Conservation (phyloP, 1,284 basidiomycete genomes). For the Sporisorium iseilematis-ciliati region DNA sequence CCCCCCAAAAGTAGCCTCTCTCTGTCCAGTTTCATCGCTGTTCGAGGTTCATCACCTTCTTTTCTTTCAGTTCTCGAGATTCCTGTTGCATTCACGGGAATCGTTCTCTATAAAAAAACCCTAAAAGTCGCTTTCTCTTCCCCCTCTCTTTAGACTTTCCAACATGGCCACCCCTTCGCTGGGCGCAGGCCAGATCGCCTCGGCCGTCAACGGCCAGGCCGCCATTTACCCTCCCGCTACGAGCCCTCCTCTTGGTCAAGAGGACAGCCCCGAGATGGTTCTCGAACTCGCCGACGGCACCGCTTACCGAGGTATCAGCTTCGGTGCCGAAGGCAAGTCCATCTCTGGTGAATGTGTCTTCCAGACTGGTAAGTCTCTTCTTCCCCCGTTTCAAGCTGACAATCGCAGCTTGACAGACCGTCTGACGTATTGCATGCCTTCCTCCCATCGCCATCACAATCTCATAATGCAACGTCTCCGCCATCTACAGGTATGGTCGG, state of each 20-base stretch:
- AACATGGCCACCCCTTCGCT: conserved; percentile 56
- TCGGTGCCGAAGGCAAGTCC: conserved; percentile 91
- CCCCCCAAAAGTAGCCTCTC: conserved; percentile 43
- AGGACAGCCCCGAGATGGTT: conserved; percentile 73
- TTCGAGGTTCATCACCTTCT: conserved; percentile 46
- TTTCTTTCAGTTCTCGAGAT: conserved; percentile 5
- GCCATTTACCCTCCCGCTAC: conserved; percentile 46
- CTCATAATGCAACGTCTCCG: conserved; percentile 4
- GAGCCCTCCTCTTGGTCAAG: conserved; percentile 50
- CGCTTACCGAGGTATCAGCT: conserved; percentile 88
- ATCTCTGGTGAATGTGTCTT: conserved; percentile 98
- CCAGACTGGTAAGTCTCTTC: conserved; percentile 85
- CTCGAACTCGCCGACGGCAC: conserved; percentile 93
- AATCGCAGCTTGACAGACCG: conserved; percentile 8
- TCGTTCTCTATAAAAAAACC: background rate
- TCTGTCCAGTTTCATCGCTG: conserved; percentile 32
- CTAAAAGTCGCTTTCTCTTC: conserved; percentile 2
- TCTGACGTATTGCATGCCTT: conserved; percentile 26
- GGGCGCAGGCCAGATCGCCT: conserved; percentile 49
- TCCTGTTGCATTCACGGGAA: conserved; percentile 13
- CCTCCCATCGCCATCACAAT: background rate
- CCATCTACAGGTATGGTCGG: conserved; percentile 79
- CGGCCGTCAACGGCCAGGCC: conserved; percentile 34
- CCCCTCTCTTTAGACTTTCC: conserved; percentile 16
- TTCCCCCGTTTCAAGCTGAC: background rate